Evolutionary conservation across 73 alveolate genomes (phyloP).

Genomic region (Paramecium pentaurelia): DNA sequence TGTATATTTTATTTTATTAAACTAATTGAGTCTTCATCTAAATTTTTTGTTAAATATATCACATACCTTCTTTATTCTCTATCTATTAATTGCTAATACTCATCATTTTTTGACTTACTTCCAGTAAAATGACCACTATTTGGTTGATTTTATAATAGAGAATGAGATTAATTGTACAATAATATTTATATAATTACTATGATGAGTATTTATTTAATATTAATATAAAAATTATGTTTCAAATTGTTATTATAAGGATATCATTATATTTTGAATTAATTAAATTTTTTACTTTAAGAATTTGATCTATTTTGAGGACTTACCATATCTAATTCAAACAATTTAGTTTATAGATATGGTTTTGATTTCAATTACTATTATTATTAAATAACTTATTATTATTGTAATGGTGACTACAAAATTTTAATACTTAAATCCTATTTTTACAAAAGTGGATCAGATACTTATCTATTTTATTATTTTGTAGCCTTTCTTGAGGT

Average conservation of each 20-base stretch:
- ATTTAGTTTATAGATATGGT: not conserved
- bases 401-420: not conserved
- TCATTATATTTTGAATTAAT: not conserved
- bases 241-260: not conserved
- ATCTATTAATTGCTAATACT: too few relatives aligned
- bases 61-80: too few relatives aligned
- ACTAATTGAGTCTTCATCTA: too few relatives aligned
- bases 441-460: not conserved
- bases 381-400: not conserved
- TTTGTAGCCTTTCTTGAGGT: not conserved
- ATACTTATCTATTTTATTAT: not conserved
- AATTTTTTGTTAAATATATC: too few relatives aligned
- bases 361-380: not conserved
- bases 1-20: too few relatives aligned
- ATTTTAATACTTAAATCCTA: not conserved
- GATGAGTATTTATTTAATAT: too few relatives aligned
- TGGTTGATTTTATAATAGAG: too few relatives aligned
- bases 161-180: too few relatives aligned
- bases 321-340: not conserved
- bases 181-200: too few relatives aligned
- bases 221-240: too few relatives aligned
- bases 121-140: too few relatives aligned
- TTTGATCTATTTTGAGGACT: not conserved
- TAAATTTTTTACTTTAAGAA: not conserved
- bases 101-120: too few relatives aligned